Evolutionary conservation across 2,329 filamentous ascomycete genomes (phyloP), one percentile per base, ranked within the genome.

Genomic region (Coniochaeta sp.): DNA sequence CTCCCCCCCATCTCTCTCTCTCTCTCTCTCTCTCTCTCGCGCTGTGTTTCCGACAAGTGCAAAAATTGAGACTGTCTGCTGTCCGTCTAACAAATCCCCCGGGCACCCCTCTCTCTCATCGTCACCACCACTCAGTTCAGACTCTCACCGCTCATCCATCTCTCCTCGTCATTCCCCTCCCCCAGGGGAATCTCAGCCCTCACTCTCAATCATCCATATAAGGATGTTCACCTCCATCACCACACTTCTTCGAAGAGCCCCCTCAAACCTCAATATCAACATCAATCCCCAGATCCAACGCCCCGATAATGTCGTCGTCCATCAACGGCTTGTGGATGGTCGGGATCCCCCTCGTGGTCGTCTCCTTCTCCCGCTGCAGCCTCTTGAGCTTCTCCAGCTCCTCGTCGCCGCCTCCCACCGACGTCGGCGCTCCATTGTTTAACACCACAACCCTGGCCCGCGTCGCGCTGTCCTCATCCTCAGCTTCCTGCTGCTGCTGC

Each of bases 301-400:
- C 83, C 1, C 89, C 92, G 73, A 98, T 93, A 60, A 97, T 89
- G 70, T 98, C 95, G 70, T 98, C 95, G 63, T 96, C 93, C 79
- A 89, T 89, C 60, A 92, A 83, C 32, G 89, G 87, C 75, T 90
- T 87, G 69, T 93, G 90, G 56, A 91, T 89, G 14, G 86, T 86
- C 3, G 85, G 81, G 62, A 87, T 74, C 14, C 82, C 82, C 67
- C 83, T 85, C 74, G n/a, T n/a, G n/a, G n/a, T n/a, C n/a, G 69
- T 69, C 61, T 74, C 74, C 30, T 58, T 64, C 63, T 77, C 77
- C 67, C 78, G 78, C 73, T 80, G 79, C 64, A 79, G 75, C 34
- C 19, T 34, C 69, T 79, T 80, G 64, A 81, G 73, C 74, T 79
- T 85, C 59, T 77, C 78, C 24, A 52, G n/a, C 54, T 55, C 30